Evolutionary conservation across 176 grass and related monocot species (phyloP), one percentile per base, ranked within the genome.

Genomic region (Eragrostis curvula): DNA sequence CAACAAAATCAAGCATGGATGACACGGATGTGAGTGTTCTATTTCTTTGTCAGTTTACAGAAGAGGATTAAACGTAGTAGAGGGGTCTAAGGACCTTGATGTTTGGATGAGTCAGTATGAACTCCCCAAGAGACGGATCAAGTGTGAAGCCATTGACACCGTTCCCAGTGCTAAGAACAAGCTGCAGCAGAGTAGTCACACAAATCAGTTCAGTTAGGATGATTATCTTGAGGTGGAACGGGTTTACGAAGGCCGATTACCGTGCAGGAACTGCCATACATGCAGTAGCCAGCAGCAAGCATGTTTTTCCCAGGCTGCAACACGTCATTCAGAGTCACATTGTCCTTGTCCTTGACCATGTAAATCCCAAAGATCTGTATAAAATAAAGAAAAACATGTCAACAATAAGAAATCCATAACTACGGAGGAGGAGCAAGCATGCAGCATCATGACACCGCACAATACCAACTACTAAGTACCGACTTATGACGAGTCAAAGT

Each of bases 201-300:
- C 24, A 63, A 2, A 36, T 28, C 40, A 55, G n/a, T 56, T 86
- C 57, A 78, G 56, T 58, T 24, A 44, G 41, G 20, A 66, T 9
- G 46, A 53, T 23, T 58, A 46, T 67, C 3, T 78, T 42, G 25
- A 8, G 7, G 12, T 0, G 11, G 20, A 20, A 73, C 65, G 27
- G 50, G 2, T 20, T 46, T 4, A 15, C 12, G 21, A 23, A 5
- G 17, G 25, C 6, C 23, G 23, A 82, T 83, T 96, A 99, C 96
- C 81, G 87, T 94, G 91, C 96, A 99, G 50, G 96, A 99, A 90
- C 96, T 99, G 6, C 96, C 96, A 25, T 99, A 99, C 96, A 99
- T 99, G 83, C 96, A 99, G 87, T 99, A 99, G 11, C 96, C 96
- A 44, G 93, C 93, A 79, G 93, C 96, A 63, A 99, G 68, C 96